Evolutionary conservation across 1,139 yeast genomes (phyloP).

Genomic region (Saccharomyces hybrid): DNA sequence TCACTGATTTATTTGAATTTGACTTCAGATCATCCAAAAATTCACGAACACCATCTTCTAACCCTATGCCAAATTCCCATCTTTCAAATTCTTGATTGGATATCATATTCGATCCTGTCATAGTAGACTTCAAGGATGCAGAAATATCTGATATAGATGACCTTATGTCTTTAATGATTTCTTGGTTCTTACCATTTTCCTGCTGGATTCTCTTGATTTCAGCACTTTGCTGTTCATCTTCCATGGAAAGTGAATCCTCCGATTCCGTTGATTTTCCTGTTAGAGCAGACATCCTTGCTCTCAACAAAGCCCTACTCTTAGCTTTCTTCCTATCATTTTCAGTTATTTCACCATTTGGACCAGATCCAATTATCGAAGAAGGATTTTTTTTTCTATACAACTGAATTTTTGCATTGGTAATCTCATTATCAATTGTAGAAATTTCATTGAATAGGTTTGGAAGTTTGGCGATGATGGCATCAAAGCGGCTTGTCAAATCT

Average conservation of each 20-base stretch:
- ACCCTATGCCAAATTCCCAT: slow-evolving; percentile 84
- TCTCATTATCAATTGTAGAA: slow-evolving; percentile 53
- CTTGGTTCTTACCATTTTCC: slow-evolving; percentile 49
- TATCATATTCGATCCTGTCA: slow-evolving; percentile 28
- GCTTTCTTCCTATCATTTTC: slow-evolving; percentile 75
- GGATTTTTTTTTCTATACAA: slow-evolving; percentile 64
- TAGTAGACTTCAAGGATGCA: slow-evolving; percentile 48
- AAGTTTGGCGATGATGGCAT: slow-evolving; percentile 52
- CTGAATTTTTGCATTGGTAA: slow-evolving; percentile 61
- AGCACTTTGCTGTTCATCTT: slow-evolving; percentile 45
- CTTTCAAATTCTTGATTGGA: slow-evolving; percentile 54
- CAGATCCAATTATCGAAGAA: slow-evolving; percentile 62
- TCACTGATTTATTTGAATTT: background rate
- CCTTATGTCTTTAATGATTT: slow-evolving; percentile 64
- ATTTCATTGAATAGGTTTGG: slow-evolving; percentile 63
- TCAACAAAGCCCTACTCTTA: slow-evolving; percentile 64
- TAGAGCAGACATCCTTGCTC: slow-evolving; percentile 83
- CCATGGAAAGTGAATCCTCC: slow-evolving; percentile 34
- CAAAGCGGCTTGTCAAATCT: slow-evolving; percentile 27
- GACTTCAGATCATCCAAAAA: slow-evolving; percentile 51
- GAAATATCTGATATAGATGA: slow-evolving; percentile 65
- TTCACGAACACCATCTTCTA: slow-evolving; percentile 55
- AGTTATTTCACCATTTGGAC: slow-evolving; percentile 76
- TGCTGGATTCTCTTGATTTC: slow-evolving; percentile 47
- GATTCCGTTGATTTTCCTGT: slow-evolving; percentile 61